Conservation (phyloP, 192 early-diverging fungal species). For the Coemansia sp. region DNA sequence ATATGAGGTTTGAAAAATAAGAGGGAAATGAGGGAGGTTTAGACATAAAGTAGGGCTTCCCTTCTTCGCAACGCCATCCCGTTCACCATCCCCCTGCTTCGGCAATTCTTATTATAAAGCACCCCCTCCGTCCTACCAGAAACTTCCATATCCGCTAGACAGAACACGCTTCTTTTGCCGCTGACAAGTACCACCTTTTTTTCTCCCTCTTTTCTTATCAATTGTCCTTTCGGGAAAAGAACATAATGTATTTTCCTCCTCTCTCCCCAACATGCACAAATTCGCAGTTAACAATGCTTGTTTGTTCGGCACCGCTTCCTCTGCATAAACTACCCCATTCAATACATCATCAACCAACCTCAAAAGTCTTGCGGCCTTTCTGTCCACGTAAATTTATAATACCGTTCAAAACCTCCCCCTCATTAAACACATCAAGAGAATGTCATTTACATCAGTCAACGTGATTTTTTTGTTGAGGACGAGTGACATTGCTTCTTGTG, state of each 20-base stretch:
- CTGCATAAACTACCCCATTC: background rate
- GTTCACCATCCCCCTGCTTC: background rate
- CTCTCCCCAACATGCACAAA: slow-evolving; percentile 24
- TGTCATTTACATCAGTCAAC: too few species aligned
- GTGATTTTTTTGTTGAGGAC: too few species aligned
- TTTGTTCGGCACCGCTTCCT: background rate
- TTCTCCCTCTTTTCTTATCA: slow-evolving; percentile 16
- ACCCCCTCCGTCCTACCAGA: background rate
- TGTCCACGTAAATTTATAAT: background rate
- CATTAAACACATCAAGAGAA: too few species aligned
- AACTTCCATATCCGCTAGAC: background rate
- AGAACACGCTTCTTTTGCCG: background rate
- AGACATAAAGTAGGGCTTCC: background rate
- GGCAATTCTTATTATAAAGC: background rate
- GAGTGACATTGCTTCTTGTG: too few species aligned
- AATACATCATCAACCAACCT: background rate
- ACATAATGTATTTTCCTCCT: slow-evolving; percentile 14
- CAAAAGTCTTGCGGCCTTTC: background rate
- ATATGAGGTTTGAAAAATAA: background rate
- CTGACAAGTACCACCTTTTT: slow-evolving; percentile 1
- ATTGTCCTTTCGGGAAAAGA: slow-evolving; percentile 12
- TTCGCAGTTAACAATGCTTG: slow-evolving; percentile 6
- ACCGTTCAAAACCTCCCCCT: background rate
- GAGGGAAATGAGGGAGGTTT: background rate
- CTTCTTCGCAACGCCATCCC: background rate